Evolutionary conservation across 192 early-diverging fungal species (phyloP).

Genomic region (Podila verticillata): DNA sequence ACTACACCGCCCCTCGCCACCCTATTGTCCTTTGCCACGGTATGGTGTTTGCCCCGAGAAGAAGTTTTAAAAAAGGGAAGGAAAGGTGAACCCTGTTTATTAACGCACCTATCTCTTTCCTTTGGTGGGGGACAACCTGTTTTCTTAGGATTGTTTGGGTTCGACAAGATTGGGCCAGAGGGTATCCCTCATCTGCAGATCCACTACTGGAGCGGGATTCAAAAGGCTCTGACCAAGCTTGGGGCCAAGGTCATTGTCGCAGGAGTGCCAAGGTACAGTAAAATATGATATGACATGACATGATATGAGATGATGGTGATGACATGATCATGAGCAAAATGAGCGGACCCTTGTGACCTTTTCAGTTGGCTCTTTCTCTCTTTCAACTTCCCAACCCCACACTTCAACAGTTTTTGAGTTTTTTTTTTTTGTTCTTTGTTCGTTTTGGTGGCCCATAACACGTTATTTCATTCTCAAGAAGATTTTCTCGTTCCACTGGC

Average conservation of each 20-base stretch:
- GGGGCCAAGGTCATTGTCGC: conserved; percentile 87
- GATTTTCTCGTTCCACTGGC: too few relatives aligned
- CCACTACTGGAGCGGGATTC: conserved; percentile 87
- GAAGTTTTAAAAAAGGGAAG: too few relatives aligned
- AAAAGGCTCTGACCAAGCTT: conserved; percentile 76
- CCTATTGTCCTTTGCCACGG: conserved; percentile 92
- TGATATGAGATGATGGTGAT: too few relatives aligned
- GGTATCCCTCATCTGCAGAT: conserved; percentile 83
- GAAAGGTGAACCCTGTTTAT: background rate
- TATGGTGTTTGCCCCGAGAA: conserved; percentile 1
- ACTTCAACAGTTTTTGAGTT: too few relatives aligned
- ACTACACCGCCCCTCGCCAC: conserved; percentile 78
- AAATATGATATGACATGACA: too few relatives aligned
- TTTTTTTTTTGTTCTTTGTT: too few relatives aligned
- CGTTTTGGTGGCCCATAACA: too few relatives aligned
- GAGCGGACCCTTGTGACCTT: too few relatives aligned
- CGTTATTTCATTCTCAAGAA: too few relatives aligned
- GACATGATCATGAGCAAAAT: too few relatives aligned
- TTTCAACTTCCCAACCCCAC: too few relatives aligned
- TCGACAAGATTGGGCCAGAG: conserved; percentile 84
- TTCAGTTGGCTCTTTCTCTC: too few relatives aligned
- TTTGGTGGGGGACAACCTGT: background rate
- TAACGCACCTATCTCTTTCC: background rate
- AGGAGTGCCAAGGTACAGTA: conserved; percentile 67
- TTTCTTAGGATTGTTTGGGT: conserved; percentile 83